phyloP scores from a whole-genome alignment of 2,329 filamentous ascomycete species.

The Colletotrichum lupini region DNA sequence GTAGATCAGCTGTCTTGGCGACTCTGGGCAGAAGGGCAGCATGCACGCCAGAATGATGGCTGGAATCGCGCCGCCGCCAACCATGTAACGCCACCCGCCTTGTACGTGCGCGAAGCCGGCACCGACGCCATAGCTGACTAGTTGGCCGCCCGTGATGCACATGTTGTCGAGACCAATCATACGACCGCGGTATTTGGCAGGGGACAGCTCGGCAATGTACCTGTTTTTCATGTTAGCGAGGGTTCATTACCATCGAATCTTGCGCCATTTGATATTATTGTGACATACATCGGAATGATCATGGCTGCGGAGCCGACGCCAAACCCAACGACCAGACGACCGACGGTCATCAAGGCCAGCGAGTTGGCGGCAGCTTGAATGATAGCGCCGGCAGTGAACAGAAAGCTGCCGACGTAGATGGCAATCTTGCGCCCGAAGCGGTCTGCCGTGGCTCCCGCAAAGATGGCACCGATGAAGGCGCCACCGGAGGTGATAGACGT shows the following conservation, averaged over 20 bases:
- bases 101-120: constrained; percentile 51
- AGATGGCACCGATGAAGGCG: constrained; percentile 37
- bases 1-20: constrained; percentile 58
- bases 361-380: not conserved
- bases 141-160: constrained; percentile 53
- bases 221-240: not conserved
- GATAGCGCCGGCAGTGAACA: constrained; percentile 35
- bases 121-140: constrained; percentile 53
- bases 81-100: constrained; percentile 63
- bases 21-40: constrained; percentile 59
- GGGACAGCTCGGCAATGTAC: constrained; percentile 63
- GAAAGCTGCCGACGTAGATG: constrained; percentile 52
- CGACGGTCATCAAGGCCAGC: constrained; percentile 42
- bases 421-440: constrained; percentile 49
- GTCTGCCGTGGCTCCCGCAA: constrained; percentile 38
- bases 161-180: constrained; percentile 62
- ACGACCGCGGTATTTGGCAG: constrained; percentile 58
- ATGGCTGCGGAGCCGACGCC: constrained; percentile 61
- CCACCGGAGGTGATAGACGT: constrained; percentile 62
- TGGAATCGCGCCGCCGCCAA: constrained; percentile 58
- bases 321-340: constrained; percentile 48
- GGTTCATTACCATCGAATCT: not conserved
- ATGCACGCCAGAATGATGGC: constrained; percentile 55
- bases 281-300: constrained; percentile 48
- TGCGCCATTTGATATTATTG: too few relatives aligned